These are phyloP conservation scores for Narthecium ossifragum DNA, from an alignment of 106 monocot genomes.

Conservation along the genomic window DNA sequence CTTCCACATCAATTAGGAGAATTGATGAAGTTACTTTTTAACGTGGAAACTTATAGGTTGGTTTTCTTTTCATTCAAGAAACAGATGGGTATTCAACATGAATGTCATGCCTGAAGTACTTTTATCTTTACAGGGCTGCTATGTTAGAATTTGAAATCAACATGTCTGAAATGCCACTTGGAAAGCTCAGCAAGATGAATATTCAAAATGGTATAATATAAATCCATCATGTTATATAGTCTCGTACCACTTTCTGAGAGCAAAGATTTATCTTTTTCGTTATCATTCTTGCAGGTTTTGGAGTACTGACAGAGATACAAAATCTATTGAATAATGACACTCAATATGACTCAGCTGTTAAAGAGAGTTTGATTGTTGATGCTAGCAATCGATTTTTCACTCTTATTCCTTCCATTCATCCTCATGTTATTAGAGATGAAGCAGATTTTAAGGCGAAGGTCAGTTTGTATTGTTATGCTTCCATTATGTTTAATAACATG, in stretches of 20 bases:
- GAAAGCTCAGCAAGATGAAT: slow-evolving; percentile 91
- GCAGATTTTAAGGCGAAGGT: slow-evolving; percentile 84
- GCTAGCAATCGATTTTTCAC: slow-evolving; percentile 99
- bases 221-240: too few relatives aligned
- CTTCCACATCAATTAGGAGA: slow-evolving; percentile 59
- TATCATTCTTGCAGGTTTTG: slow-evolving; percentile 70
- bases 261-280: too few relatives aligned
- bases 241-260: too few relatives aligned
- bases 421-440: slow-evolving; percentile 75
- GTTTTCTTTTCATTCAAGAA: slow-evolving; percentile 4
- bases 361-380: slow-evolving; percentile 79
- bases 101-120: not conserved
- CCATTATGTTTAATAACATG: too few relatives aligned
- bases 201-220: slow-evolving; percentile 97
- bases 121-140: slow-evolving; percentile 63
- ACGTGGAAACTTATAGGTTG: slow-evolving; percentile 95
- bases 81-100: not conserved
- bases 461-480: too few relatives aligned
- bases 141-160: slow-evolving; percentile 98
- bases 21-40: slow-evolving; percentile 94
- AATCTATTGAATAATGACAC: slow-evolving; percentile 55
- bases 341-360: slow-evolving; percentile 34
- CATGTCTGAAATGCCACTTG: slow-evolving; percentile 97
- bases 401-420: slow-evolving; percentile 97
- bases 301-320: slow-evolving; percentile 92